These are phyloP conservation scores for Pilaira anomala DNA, from an alignment of 192 early-diverging fungal genomes.

Conservation along the genomic window DNA sequence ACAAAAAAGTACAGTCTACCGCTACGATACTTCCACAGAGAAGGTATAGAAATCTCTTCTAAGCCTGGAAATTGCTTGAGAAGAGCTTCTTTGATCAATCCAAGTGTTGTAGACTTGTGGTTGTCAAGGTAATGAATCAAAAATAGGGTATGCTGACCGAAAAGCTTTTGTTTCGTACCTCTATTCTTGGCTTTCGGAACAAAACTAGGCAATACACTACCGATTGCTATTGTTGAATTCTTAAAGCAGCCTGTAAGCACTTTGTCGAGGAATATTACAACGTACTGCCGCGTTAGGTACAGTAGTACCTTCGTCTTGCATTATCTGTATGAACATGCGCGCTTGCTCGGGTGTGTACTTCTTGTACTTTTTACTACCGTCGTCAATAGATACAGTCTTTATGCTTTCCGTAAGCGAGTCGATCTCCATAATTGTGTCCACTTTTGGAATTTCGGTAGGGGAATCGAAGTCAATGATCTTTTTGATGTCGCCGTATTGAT, in stretches of 20 bases:
- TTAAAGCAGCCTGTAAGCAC: constrained; percentile 4
- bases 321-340: constrained; percentile 7
- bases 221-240: constrained; percentile 6
- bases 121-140: background rate
- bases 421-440: background rate
- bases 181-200: constrained; percentile 5
- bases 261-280: constrained; percentile 5
- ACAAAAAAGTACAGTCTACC: background rate
- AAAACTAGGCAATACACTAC: constrained; percentile 12
- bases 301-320: constrained; percentile 10
- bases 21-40: constrained; percentile 3
- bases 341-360: constrained; percentile 12
- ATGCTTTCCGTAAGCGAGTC: constrained; percentile 4
- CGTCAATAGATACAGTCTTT: constrained; percentile 12
- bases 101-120: constrained; percentile 3
- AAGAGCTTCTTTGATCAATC: constrained; percentile 4
- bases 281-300: constrained; percentile 9
- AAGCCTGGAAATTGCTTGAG: background rate
- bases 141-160: background rate
- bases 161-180: constrained; percentile 4
- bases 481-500: constrained; percentile 13
- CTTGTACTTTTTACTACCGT: constrained; percentile 9
- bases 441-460: background rate
- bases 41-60: constrained; percentile 3
- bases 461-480: constrained; percentile 6